Conservation (phyloP, 495 filamentous ascomycete species). For the Zalerion maritima region DNA sequence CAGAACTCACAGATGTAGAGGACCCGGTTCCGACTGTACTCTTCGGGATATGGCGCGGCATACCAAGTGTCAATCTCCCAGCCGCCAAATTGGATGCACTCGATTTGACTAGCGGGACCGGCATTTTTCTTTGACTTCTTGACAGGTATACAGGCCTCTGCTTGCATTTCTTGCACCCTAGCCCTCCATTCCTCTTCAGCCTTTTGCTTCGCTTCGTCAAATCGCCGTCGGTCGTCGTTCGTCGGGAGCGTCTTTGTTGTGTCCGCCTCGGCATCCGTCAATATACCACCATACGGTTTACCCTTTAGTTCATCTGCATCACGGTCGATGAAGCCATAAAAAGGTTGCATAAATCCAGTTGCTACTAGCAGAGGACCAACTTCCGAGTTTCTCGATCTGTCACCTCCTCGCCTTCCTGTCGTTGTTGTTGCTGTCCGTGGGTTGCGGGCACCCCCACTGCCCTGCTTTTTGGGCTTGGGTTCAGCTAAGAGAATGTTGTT, state of each 20-base stretch:
- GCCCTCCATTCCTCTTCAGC: constrained; percentile 85
- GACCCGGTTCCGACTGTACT: constrained; percentile 88
- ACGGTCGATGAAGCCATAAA: constrained; percentile 73
- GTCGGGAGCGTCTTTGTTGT: constrained; percentile 76
- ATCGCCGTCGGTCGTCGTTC: constrained; percentile 62
- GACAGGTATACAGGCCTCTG: constrained; percentile 25
- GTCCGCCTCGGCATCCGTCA: constrained; percentile 78
- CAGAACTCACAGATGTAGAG: constrained; percentile 99
- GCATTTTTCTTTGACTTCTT: constrained; percentile 52
- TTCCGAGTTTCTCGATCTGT: constrained; percentile 19
- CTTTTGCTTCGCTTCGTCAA: constrained; percentile 73
- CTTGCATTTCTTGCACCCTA: constrained; percentile 31
- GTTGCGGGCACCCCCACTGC: constrained; percentile 14
- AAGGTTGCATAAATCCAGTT: constrained; percentile 43
- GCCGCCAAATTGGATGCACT: constrained; percentile 94
- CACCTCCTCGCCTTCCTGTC: constrained; percentile 14
- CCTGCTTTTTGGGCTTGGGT: constrained; percentile 34
- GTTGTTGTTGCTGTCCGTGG: constrained; percentile 16
- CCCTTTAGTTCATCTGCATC: constrained; percentile 78
- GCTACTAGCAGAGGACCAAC: constrained; percentile 37
- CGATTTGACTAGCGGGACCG: constrained; percentile 85
- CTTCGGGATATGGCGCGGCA: constrained; percentile 95
- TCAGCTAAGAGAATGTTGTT: constrained; percentile 39
- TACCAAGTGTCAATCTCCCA: constrained; percentile 99
- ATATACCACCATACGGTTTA: constrained; percentile 91